These are phyloP conservation scores for Marchantia polymorpha DNA, from an alignment of 225 moss, liverwort and hornwort genomes.

Conservation along the genomic window DNA sequence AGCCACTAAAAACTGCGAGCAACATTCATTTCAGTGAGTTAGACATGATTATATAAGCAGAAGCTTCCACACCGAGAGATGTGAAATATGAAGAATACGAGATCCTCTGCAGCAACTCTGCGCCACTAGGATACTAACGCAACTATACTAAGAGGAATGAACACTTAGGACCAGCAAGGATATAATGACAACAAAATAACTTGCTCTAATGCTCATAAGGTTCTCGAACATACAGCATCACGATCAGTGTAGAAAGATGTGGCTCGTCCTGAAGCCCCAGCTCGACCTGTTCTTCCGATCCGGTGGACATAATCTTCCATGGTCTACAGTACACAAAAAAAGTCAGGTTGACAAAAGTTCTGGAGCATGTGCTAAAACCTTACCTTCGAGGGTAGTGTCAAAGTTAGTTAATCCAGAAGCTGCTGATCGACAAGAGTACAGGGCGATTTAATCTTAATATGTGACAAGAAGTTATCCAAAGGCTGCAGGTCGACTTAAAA, in stretches of 20 bases:
- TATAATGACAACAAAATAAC: background rate
- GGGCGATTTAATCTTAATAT: too few relatives aligned
- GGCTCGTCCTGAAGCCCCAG: slow-evolving; percentile 90
- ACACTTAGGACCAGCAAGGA: background rate
- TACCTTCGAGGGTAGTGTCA: too few relatives aligned
- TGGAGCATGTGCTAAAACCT: too few relatives aligned
- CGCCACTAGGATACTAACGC: background rate
- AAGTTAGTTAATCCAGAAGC: too few relatives aligned
- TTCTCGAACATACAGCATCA: slow-evolving; percentile 51
- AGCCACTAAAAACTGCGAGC: slow-evolving; percentile 71
- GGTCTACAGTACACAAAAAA: slow-evolving; percentile 33
- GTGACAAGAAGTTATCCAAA: too few relatives aligned
- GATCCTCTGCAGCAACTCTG: background rate
- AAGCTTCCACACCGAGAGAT: background rate
- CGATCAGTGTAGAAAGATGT: slow-evolving; percentile 95
- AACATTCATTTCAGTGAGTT: background rate
- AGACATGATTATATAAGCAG: background rate
- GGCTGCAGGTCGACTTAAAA: too few relatives aligned
- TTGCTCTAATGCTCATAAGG: background rate
- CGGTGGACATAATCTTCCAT: slow-evolving; percentile 99
- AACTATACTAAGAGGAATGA: background rate
- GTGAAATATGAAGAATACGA: background rate
- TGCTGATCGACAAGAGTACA: too few relatives aligned
- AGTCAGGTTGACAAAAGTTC: background rate
- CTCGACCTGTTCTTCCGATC: slow-evolving; percentile 96